phyloP scores from a whole-genome alignment of 805 yeast species.

The Saturnispora saitoi region DNA sequence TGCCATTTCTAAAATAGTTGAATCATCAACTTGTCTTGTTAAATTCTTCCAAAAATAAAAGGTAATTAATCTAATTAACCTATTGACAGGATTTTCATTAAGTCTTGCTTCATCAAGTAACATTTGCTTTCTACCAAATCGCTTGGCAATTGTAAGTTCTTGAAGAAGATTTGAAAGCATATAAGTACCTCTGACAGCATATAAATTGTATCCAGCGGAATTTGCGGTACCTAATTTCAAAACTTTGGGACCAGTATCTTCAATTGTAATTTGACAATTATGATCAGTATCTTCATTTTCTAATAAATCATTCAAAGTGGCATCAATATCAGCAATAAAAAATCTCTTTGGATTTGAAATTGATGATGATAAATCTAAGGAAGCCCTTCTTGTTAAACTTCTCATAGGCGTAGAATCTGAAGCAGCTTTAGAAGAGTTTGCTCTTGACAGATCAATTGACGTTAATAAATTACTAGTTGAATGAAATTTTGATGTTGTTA shows the following conservation, averaged over 20 bases:
- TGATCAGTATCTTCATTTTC: slow-evolving; percentile 78
- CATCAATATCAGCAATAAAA: slow-evolving; percentile 66
- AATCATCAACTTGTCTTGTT: slow-evolving; percentile 60
- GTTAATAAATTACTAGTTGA: slow-evolving; percentile 13
- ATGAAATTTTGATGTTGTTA: slow-evolving; percentile 8
- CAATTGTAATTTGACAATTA: slow-evolving; percentile 77
- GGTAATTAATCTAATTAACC: slow-evolving; percentile 64
- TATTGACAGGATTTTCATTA: slow-evolving; percentile 77
- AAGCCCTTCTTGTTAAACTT: slow-evolving; percentile 37
- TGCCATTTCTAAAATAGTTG: slow-evolving; percentile 61
- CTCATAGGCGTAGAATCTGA: slow-evolving; percentile 8
- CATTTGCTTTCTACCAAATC: slow-evolving; percentile 70
- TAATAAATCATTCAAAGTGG: slow-evolving; percentile 60
- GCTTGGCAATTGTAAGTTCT: slow-evolving; percentile 79
- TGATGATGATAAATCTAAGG: slow-evolving; percentile 42
- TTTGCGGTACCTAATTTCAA: slow-evolving; percentile 72
- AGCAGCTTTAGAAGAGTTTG: not conserved
- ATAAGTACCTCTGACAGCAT: slow-evolving; percentile 78
- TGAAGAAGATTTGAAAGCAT: slow-evolving; percentile 81
- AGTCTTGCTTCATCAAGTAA: slow-evolving; percentile 75
- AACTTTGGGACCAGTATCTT: slow-evolving; percentile 80
- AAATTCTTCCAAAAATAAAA: slow-evolving; percentile 75
- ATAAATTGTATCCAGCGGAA: slow-evolving; percentile 69
- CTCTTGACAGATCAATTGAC: slow-evolving; percentile 3
- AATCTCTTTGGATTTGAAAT: slow-evolving; percentile 37